Percentiles rank a stretch among this genome's conserved stretches.
phyloP scores from a whole-genome alignment of 208 protist genomes.

The Porcisia deanei region DNA sequence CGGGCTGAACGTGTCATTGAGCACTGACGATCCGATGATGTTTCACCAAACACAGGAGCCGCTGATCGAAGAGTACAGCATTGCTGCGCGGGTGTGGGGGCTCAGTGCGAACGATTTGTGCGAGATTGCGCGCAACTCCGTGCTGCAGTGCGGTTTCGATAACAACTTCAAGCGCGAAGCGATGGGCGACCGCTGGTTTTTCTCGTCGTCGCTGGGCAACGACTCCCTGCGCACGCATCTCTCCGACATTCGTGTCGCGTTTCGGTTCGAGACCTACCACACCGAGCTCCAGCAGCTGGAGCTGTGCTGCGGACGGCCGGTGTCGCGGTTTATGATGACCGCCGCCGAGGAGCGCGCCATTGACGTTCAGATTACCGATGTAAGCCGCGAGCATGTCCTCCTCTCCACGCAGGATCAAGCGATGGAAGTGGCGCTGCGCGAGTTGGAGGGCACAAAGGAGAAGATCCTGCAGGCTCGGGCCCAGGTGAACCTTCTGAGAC shows the following conservation, averaged over 20 bases:
- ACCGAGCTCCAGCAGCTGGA: conserved; percentile 88
- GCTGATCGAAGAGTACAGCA: conserved; percentile 94
- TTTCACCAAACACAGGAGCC: conserved; percentile 98
- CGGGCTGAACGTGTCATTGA: conserved; percentile 98
- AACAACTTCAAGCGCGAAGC: conserved; percentile 86
- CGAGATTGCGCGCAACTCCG: conserved; percentile 93
- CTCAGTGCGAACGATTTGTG: conserved; percentile 91
- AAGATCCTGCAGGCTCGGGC: conserved; percentile 48
- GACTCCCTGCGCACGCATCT: conserved; percentile 88
- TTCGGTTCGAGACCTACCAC: conserved; percentile 93
- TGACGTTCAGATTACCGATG: conserved; percentile 60
- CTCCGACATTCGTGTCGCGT: conserved; percentile 92
- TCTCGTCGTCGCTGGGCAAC: conserved; percentile 90
- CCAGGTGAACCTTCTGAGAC: conserved; percentile 67
- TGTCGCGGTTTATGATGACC: conserved; percentile 85
- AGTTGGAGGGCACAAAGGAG: conserved; percentile 73
- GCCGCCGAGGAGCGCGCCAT: conserved; percentile 81
- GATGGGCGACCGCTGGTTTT: conserved; percentile 90
- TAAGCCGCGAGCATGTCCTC: conserved; percentile 58
- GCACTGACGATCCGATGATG: conserved; percentile 96
- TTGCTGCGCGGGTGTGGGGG: conserved; percentile 92
- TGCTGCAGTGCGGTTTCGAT: conserved; percentile 92
- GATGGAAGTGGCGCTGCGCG: conserved; percentile 87
- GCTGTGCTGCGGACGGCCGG: conserved; percentile 52
- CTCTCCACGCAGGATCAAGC: conserved; percentile 89